Percentiles rank a stretch among this genome's conserved stretches.
Conservation (phyloP, 768 basidiomycete species). For the Phaeotremella fagi region DNA sequence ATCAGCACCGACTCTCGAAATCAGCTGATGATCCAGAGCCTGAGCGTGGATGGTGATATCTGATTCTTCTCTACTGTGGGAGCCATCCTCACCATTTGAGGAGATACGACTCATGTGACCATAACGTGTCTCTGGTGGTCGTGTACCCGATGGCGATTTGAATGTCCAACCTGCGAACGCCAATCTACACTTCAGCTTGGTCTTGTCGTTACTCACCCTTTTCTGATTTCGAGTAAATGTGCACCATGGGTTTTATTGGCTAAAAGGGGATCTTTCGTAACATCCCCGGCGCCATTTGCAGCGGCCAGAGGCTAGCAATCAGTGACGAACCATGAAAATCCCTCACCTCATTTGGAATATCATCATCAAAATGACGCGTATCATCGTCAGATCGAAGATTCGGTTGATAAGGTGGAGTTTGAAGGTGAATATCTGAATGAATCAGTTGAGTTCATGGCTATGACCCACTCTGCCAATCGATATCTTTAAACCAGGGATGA, state of each 20-base stretch:
- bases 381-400: constrained; percentile 76
- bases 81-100: constrained; percentile 1
- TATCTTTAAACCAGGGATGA: constrained; percentile 84
- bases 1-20: constrained; percentile 1
- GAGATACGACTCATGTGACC: constrained; percentile 19
- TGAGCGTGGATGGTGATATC: neutral
- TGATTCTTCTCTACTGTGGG: neutral
- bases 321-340: neutral
- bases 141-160: constrained; percentile 28
- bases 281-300: constrained; percentile 70
- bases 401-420: constrained; percentile 84
- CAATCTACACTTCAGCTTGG: constrained; percentile 23
- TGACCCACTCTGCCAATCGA: constrained; percentile 68
- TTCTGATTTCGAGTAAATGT: constrained; percentile 81
- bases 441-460: neutral
- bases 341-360: constrained; percentile 79
- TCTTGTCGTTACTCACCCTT: constrained; percentile 55
- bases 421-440: constrained; percentile 54
- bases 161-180: constrained; percentile 49
- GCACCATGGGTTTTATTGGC: constrained; percentile 78
- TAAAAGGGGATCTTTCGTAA: constrained; percentile 83
- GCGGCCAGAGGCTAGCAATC: constrained; percentile 77
- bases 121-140: constrained; percentile 18
- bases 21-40: constrained; percentile 1
- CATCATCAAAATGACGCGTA: constrained; percentile 90